These are phyloP conservation scores for Tanacetum coccineum DNA, from an alignment of 129 eudicot genomes.

Conservation along the genomic window DNA sequence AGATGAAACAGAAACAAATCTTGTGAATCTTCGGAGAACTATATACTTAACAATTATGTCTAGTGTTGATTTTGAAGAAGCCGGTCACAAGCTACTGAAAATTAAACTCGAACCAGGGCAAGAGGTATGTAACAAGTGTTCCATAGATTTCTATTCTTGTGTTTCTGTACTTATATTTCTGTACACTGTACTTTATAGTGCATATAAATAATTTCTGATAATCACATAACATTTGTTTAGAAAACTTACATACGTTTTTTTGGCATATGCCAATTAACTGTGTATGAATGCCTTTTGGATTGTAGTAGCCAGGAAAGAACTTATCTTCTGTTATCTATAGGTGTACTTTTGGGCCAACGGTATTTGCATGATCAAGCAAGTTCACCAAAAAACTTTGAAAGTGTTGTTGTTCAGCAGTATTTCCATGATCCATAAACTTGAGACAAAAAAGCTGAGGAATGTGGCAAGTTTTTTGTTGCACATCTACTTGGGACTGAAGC, in stretches of 20 bases:
- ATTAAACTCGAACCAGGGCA: slow-evolving; percentile 90
- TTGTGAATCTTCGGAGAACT: slow-evolving; percentile 86
- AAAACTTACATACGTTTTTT: not conserved
- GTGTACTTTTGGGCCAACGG: slow-evolving; percentile 93
- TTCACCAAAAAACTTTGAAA: slow-evolving; percentile 83
- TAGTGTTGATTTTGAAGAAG: slow-evolving; percentile 93
- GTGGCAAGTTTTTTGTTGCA: slow-evolving; percentile 97
- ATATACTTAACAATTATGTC: slow-evolving; percentile 89
- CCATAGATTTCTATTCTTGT: not conserved
- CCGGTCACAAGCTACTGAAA: slow-evolving; percentile 81
- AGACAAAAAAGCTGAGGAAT: slow-evolving; percentile 83
- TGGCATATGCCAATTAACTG: slow-evolving; percentile 61
- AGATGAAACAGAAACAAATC: slow-evolving; percentile 89
- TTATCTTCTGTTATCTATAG: slow-evolving; percentile 85
- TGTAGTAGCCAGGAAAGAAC: slow-evolving; percentile 98
- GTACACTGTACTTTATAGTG: not conserved
- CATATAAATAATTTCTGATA: not conserved
- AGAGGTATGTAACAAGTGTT: slow-evolving; percentile 47
- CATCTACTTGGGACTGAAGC: slow-evolving; percentile 96
- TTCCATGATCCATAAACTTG: slow-evolving; percentile 97
- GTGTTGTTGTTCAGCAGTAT: slow-evolving; percentile 84
- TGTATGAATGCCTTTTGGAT: slow-evolving; percentile 87
- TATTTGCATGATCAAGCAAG: slow-evolving; percentile 88
- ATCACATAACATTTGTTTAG: not conserved
- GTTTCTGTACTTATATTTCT: no score